Percentiles rank a stretch among this genome's conserved stretches.
Evolutionary conservation across 768 basidiomycete genomes (phyloP).

Genomic region (Hygrocybe coccinea): DNA sequence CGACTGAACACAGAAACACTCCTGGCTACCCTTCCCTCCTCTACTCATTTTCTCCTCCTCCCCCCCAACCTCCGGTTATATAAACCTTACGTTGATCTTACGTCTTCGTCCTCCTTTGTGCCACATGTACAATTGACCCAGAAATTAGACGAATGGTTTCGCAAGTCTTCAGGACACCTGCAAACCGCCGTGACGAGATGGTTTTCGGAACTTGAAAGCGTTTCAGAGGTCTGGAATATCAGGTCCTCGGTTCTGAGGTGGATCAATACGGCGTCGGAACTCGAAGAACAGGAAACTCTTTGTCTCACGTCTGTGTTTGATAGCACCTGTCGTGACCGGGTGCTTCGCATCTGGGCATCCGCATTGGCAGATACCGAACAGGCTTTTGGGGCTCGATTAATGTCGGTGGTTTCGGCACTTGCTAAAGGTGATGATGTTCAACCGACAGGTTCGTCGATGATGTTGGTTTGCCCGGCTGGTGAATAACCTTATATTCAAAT

Average conservation of each 20-base stretch:
- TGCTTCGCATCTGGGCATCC: constrained; percentile 54
- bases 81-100: constrained; percentile 78
- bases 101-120: constrained; percentile 52
- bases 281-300: constrained; percentile 45
- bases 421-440: constrained; percentile 21
- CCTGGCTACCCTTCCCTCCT: constrained; percentile 71
- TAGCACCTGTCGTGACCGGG: constrained; percentile 47
- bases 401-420: constrained; percentile 34
- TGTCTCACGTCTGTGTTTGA: constrained; percentile 48
- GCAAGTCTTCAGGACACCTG: constrained; percentile 44
- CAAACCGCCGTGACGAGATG: constrained; percentile 46
- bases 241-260: constrained; percentile 48
- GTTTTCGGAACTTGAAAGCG: constrained; percentile 54
- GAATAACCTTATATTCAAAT: not conserved
- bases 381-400: constrained; percentile 44
- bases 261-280: constrained; percentile 36
- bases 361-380: constrained; percentile 41
- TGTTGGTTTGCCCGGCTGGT: not conserved
- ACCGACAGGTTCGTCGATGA: constrained; percentile 23
- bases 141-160: constrained; percentile 62
- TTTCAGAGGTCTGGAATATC: constrained; percentile 71
- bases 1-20: constrained; percentile 63
- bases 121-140: constrained; percentile 39
- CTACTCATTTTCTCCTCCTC: constrained; percentile 74
- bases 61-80: constrained; percentile 68